A percentile compares a stretch with the other conserved stretches of the same genome.
These are phyloP conservation scores for Phytopythium ostracodes DNA, from an alignment of 352 stramenopile species.

Conservation along the genomic window DNA sequence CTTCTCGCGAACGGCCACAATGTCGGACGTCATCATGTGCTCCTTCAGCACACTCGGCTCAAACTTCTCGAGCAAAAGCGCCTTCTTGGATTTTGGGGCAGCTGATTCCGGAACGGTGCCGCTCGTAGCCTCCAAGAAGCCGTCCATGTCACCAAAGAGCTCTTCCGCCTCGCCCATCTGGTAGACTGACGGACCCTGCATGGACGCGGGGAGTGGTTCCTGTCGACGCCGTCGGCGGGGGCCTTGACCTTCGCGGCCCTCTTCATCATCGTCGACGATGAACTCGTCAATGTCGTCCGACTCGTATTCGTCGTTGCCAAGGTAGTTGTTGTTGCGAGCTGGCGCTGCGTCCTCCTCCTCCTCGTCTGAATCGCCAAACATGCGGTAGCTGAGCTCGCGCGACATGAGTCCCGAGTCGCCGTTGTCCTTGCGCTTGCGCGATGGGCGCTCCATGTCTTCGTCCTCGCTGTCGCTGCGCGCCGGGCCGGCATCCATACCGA, in stretches of 20 bases:
- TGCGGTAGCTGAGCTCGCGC: conserved; percentile 81
- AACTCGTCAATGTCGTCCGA: conserved; percentile 90
- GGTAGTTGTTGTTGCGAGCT: conserved; percentile 66
- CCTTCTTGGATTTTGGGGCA: conserved; percentile 72
- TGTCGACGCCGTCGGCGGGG: conserved; percentile 75
- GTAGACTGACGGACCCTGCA: conserved; percentile 87
- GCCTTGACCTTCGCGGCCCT: conserved; percentile 71
- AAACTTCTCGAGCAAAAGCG: conserved; percentile 83
- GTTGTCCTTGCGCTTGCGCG: conserved; percentile 62
- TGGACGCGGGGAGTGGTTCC: conserved; percentile 59
- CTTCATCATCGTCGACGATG: conserved; percentile 88
- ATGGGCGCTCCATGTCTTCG: conserved; percentile 65
- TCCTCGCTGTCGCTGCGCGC: conserved; percentile 72
- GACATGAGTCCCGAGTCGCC: conserved; percentile 82
- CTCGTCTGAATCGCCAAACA: conserved; percentile 88
- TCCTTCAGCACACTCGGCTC: conserved; percentile 85
- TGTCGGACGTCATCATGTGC: conserved; percentile 87
- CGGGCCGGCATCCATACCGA: conserved; percentile 81
- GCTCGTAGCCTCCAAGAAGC: conserved; percentile 80
- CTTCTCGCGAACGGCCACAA: conserved; percentile 73
- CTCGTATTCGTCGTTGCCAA: conserved; percentile 86
- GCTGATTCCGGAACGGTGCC: conserved; percentile 28
- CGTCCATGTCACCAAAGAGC: conserved; percentile 87
- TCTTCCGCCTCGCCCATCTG: conserved; percentile 89
- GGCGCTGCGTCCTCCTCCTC: conserved; percentile 79